A percentile compares a stretch with the other conserved stretches of the same genome.
Conservation (phyloP, 2,329 filamentous ascomycete genomes). For the Ceratocystis harringtonii region DNA sequence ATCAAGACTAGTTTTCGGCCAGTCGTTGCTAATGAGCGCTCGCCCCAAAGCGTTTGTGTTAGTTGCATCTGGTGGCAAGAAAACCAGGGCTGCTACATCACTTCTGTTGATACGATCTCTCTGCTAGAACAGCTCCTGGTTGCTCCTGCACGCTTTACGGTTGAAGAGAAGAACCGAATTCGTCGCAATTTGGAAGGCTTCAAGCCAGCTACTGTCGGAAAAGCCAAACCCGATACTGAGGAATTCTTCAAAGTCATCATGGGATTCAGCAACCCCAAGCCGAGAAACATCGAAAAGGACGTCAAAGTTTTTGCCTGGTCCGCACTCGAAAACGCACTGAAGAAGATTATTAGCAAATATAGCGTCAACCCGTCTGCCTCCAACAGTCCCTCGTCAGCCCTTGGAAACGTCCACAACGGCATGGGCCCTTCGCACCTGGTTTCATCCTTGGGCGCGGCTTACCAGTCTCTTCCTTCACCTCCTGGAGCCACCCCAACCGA, state of each 20-base stretch:
- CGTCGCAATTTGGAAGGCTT: conserved; percentile 91
- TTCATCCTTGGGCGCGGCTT: conserved; percentile 28
- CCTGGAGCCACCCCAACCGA: conserved; percentile 25
- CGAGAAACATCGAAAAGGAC: conserved; percentile 95
- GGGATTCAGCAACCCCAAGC: conserved; percentile 89
- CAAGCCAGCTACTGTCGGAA: conserved; percentile 82
- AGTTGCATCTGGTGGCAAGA: conserved; percentile 97
- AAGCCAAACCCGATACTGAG: conserved; percentile 80
- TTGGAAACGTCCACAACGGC: not conserved
- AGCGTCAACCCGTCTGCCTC: conserved; percentile 35
- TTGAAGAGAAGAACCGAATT: conserved; percentile 97
- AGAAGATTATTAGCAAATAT: conserved; percentile 99
- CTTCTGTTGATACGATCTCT: conserved; percentile 91
- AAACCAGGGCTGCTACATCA: conserved; percentile 80
- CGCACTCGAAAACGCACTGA: conserved; percentile 68
- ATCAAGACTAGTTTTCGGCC: conserved; percentile 68
- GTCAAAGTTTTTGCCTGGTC: conserved; percentile 99
- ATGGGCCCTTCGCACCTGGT: conserved; percentile 25
- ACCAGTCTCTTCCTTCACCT: conserved; percentile 34
- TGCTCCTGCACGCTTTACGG: conserved; percentile 61
- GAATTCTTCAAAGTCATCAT: conserved; percentile 99
- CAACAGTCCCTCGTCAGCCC: conserved; percentile 24
- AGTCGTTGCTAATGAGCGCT: conserved; percentile 62
- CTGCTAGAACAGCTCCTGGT: conserved; percentile 84
- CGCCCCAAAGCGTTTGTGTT: conserved; percentile 77